Evolutionary conservation across 805 yeast genomes (phyloP).

Genomic region (Candida boidinii): DNA sequence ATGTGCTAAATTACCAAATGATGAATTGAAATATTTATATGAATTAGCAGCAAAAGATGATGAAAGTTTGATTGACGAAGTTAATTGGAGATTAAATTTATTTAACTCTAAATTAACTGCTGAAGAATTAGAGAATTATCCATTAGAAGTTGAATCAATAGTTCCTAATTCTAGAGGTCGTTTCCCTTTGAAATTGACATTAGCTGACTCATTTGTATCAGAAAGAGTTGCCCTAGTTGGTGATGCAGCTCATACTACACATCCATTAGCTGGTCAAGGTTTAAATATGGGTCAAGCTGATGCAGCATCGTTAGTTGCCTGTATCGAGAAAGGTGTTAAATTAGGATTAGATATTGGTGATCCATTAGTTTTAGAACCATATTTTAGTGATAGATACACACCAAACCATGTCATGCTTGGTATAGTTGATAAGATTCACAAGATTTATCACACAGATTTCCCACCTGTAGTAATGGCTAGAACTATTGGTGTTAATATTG

Average conservation of each 20-base stretch:
- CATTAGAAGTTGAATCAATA: conserved; percentile 56
- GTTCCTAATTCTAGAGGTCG: conserved; percentile 65
- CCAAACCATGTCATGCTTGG: conserved; percentile 76
- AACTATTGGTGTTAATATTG: conserved; percentile 63
- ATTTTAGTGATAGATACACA: conserved; percentile 76
- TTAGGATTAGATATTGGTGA: conserved; percentile 89
- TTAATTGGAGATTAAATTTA: conserved; percentile 58
- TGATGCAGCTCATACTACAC: conserved; percentile 97
- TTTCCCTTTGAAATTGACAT: conserved; percentile 82
- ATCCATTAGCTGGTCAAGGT: conserved; percentile 97
- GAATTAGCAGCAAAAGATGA: conserved; percentile 27
- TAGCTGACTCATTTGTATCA: conserved; percentile 81
- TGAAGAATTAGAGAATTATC: conserved; percentile 53
- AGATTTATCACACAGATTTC: conserved; percentile 67
- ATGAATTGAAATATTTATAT: conserved; percentile 69
- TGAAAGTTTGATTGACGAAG: conserved; percentile 52
- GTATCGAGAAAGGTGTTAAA: conserved; percentile 59
- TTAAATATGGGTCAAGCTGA: conserved; percentile 96
- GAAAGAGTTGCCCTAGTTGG: conserved; percentile 91
- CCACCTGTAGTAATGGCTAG: conserved; percentile 69
- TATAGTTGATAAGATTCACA: conserved; percentile 85
- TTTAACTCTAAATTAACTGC: conserved; percentile 25
- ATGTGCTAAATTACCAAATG: conserved; percentile 69
- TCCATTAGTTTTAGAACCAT: conserved; percentile 73
- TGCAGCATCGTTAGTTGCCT: conserved; percentile 59